phyloP scores from a whole-genome alignment of 257 asterid genomes.

The Gentiana straminea region DNA sequence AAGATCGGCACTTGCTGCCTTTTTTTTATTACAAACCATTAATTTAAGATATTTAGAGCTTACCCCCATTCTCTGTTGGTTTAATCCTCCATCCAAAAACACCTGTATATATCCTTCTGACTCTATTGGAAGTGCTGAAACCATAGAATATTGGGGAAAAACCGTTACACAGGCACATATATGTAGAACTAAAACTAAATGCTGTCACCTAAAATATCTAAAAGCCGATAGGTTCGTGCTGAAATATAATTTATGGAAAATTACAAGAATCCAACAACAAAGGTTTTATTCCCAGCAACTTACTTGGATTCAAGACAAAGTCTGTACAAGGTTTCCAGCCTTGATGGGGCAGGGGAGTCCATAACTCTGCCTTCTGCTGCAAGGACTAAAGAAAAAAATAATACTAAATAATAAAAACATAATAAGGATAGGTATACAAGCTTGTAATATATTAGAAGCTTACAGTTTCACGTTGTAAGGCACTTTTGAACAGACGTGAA shows the following conservation, averaged over 20 bases:
- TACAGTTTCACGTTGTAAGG: constrained; percentile 66
- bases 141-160: constrained; percentile 5
- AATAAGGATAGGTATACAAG: neutral
- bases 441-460: constrained; percentile 17
- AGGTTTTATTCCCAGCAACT: constrained; percentile 16
- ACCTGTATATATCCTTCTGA: constrained; percentile 83
- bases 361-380: constrained; percentile 43
- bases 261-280: neutral
- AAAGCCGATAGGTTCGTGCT: neutral
- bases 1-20: neutral
- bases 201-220: neutral
- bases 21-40: neutral
- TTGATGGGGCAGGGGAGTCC: constrained; percentile 70
- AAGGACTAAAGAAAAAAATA: constrained; percentile 30
- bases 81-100: constrained; percentile 93
- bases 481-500: constrained; percentile 68
- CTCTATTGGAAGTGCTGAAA: constrained; percentile 50
- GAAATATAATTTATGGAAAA: neutral
- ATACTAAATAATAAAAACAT: no score
- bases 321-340: constrained; percentile 46
- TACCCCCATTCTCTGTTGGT: constrained; percentile 99
- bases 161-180: constrained; percentile 3
- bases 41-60: constrained; percentile 3
- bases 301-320: constrained; percentile 28
- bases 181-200: neutral